These are phyloP conservation scores for Torulaspora delbrueckii DNA, from an alignment of 805 yeast species.

Conservation along the genomic window DNA sequence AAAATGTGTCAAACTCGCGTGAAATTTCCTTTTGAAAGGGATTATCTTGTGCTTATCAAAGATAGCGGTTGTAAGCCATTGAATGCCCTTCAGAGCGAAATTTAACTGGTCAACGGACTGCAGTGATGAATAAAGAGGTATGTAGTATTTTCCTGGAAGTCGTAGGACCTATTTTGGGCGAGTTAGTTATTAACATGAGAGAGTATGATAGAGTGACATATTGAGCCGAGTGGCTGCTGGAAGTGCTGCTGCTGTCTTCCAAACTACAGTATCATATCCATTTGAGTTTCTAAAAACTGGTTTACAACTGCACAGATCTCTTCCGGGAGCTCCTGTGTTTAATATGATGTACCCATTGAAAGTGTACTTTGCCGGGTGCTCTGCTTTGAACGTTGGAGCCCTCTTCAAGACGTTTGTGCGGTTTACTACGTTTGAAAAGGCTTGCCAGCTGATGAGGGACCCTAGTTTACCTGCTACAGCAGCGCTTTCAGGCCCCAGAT, in stretches of 20 bases:
- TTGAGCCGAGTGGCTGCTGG: conserved; percentile 26
- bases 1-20: background rate
- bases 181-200: conserved; percentile 6
- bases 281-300: conserved; percentile 66
- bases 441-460: conserved; percentile 51
- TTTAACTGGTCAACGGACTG: background rate
- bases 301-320: conserved; percentile 50
- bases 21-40: background rate
- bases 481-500: conserved; percentile 70
- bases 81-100: background rate
- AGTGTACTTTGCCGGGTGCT: conserved; percentile 53
- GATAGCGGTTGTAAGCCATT: background rate
- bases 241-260: conserved; percentile 54
- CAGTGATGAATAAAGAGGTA: conserved; percentile 9
- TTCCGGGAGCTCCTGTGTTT: conserved; percentile 34
- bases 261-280: conserved; percentile 64
- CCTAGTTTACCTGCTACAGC: conserved; percentile 48
- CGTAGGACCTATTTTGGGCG: background rate
- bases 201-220: conserved; percentile 7
- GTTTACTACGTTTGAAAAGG: conserved; percentile 68
- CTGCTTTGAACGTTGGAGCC: conserved; percentile 71
- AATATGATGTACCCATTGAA: conserved; percentile 34
- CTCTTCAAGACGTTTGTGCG: conserved; percentile 69
- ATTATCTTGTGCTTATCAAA: background rate
- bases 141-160: background rate